phyloP scores from a whole-genome alignment of 345 rosid genomes.

The Citrus reticulata region DNA sequence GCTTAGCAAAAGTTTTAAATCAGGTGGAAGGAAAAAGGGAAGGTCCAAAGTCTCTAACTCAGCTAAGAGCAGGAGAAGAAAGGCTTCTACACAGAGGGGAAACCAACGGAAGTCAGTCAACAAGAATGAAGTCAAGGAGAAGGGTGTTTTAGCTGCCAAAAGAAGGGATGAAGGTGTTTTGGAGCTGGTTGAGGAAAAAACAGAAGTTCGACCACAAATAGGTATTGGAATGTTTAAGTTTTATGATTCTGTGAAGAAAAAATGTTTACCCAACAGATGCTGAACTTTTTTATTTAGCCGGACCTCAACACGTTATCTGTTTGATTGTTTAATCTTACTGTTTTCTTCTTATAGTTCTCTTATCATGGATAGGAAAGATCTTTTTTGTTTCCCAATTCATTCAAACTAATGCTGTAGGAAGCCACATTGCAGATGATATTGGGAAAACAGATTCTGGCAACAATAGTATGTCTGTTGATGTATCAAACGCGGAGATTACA shows the following conservation, averaged over 20 bases:
- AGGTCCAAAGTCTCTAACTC: conserved; percentile 44
- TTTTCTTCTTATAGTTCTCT: neutral
- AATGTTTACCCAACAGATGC: neutral
- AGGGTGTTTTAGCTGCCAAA: conserved; percentile 13
- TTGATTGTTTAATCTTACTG: neutral
- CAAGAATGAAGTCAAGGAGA: conserved; percentile 35
- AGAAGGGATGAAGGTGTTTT: conserved; percentile 3
- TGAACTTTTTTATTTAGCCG: neutral
- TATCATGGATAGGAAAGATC: neutral
- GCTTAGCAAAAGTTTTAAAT: conserved; percentile 38
- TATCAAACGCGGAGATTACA: conserved; percentile 34
- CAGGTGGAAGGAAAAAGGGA: conserved; percentile 39
- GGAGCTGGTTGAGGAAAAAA: conserved; percentile 26
- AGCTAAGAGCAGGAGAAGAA: conserved; percentile 39
- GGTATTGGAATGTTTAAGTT: conserved; percentile 39
- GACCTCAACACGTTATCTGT: neutral
- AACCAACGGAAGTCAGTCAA: conserved; percentile 29
- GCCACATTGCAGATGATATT: conserved; percentile 24
- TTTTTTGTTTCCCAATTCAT: neutral
- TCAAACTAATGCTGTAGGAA: conserved; percentile 29
- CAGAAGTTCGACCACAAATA: conserved; percentile 30
- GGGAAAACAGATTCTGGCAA: conserved; percentile 25
- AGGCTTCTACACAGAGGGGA: conserved; percentile 29
- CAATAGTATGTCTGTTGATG: conserved; percentile 26
- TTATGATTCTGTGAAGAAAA: neutral